These are phyloP conservation scores for Aspergillus pseudonomiae DNA, from an alignment of 2,329 filamentous ascomycete species.

Conservation along the genomic window DNA sequence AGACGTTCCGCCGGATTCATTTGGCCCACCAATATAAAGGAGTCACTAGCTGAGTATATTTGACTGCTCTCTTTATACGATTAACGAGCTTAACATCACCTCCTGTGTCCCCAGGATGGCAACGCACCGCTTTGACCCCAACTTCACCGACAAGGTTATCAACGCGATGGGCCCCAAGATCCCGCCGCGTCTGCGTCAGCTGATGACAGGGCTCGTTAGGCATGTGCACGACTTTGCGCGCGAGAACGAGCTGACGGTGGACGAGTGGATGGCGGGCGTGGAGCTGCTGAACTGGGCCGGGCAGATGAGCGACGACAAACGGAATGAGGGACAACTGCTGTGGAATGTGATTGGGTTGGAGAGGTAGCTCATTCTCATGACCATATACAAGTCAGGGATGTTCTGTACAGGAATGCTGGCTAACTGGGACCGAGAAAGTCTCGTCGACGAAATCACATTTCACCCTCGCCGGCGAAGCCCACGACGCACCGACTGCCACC, in stretches of 20 bases:
- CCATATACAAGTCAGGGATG: not conserved
- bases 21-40: too few relatives aligned
- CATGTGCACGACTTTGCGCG: conserved; percentile 64
- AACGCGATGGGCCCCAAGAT: conserved; percentile 73
- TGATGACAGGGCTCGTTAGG: conserved; percentile 57
- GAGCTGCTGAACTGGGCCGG: conserved; percentile 64
- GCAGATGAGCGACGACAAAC: conserved; percentile 63
- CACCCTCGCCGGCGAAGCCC: conserved; percentile 58
- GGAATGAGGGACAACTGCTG: conserved; percentile 65
- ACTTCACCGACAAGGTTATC: conserved; percentile 70
- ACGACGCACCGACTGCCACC: conserved; percentile 66
- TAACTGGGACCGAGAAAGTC: conserved; percentile 31
- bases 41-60: too few relatives aligned
- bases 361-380: conserved; percentile 42
- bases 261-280: conserved; percentile 62
- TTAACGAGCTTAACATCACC: too few relatives aligned
- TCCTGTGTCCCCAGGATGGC: conserved; percentile 16
- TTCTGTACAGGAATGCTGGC: conserved; percentile 4
- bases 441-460: conserved; percentile 83
- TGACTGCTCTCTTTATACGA: too few relatives aligned
- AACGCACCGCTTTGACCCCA: conserved; percentile 46
- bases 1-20: too few relatives aligned
- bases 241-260: conserved; percentile 61
- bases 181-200: conserved; percentile 65
- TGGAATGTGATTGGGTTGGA: conserved; percentile 63